phyloP scores from a whole-genome alignment of 1,284 basidiomycete genomes.

The Mycosarcoma maydis region DNA sequence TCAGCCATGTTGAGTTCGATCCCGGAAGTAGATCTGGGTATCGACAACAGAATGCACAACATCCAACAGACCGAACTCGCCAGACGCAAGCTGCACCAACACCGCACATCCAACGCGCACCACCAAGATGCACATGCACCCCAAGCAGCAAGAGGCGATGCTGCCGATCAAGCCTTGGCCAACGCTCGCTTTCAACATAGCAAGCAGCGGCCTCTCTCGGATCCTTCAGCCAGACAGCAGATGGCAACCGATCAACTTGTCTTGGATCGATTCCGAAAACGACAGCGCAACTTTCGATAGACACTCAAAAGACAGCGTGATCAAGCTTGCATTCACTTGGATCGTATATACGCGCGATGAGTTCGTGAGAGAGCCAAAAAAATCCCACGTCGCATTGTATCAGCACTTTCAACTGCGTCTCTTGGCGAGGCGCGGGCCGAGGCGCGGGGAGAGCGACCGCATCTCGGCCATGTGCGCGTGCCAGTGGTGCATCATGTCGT shows the following conservation, averaged over 20 bases:
- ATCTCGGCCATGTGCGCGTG: constrained; percentile 7
- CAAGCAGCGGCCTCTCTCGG: background rate
- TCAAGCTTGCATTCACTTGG: no score
- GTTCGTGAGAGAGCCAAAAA: no score
- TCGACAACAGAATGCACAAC: constrained; percentile 90
- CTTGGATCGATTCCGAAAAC: constrained; percentile 69
- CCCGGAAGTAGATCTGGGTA: constrained; percentile 95
- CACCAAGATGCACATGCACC: no score
- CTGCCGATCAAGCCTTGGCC: constrained; percentile 79
- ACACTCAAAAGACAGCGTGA: no score
- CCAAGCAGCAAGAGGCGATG: constrained; percentile 67
- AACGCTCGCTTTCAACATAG: constrained; percentile 72
- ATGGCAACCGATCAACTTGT: constrained; percentile 91
- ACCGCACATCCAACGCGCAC: no score
- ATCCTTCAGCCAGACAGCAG: constrained; percentile 71
- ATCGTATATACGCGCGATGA: no score
- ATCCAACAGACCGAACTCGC: constrained; percentile 97
- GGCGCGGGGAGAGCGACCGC: background rate
- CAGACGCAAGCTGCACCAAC: constrained; percentile 82
- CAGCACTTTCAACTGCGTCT: no score
- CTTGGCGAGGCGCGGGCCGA: background rate
- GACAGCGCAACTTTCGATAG: constrained; percentile 28
- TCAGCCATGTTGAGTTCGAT: constrained; percentile 92
- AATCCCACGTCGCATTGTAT: no score
- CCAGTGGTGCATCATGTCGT: constrained; percentile 4